Evolutionary conservation across 2,329 filamentous ascomycete species (phyloP), one percentile per base, ranked within the genome.

Genomic region (Fusarium mundagurra): DNA sequence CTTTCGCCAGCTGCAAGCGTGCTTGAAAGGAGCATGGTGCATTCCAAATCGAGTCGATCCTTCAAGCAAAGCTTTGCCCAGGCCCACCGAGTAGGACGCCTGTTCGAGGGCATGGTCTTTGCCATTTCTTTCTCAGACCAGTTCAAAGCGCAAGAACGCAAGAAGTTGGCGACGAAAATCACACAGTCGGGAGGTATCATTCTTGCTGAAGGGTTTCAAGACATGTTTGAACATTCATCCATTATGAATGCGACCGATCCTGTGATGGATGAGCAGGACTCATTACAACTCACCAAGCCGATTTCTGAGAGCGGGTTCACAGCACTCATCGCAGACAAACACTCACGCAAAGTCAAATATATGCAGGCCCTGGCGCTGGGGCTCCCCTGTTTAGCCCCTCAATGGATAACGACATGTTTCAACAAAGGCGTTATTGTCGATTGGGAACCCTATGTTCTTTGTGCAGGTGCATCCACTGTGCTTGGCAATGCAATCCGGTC

Each of bases 281-380:
- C 61, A 20, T 60, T 96, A 24, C 84, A 81, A 3, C 86, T 97
- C 2, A 90, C 85, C 4, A 74, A 85, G 17, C 81, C 85, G 29
- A 88, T 88, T 29, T 78, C 84, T 41, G 83, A 87, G 5, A 85
- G 91, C 3, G 92, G 94, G 1, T 98, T 99, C 79, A 91, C 93
- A 0, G 95, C 94, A 8, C 85, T 98, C 20, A 93, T 99, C 68
- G 92, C 95, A 0, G 94, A 98, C 78, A 89, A 90, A 9, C 93
- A 98, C 81, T 96, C 93, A 12, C 91, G 96, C 53, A 95, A 94
- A 72, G 90, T 92, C 57, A 99, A 98, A 81, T 98, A 96, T 81
- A 93, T 98, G 87, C 95, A 98, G 83, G 96, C 96, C 0, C 88
- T 99, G 5, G 95, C 96, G 0, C 88, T 99, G 2, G 94, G 94